These are phyloP conservation scores for Funneliformis geosporum DNA, from an alignment of 192 early-diverging fungal genomes.

Conservation along the genomic window DNA sequence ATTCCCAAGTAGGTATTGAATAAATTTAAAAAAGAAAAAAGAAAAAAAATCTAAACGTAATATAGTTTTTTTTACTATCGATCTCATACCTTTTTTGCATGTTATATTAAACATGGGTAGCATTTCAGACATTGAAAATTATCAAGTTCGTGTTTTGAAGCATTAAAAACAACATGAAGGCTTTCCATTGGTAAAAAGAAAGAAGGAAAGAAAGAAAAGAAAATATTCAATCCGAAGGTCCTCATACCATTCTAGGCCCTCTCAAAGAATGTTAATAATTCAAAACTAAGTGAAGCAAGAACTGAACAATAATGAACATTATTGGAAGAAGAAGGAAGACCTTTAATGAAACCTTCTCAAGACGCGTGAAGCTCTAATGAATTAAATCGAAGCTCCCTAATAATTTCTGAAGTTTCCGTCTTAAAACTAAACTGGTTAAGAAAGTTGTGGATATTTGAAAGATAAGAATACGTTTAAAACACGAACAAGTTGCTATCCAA, in stretches of 20 bases:
- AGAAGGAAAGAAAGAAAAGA: not conserved
- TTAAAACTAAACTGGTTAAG: not conserved
- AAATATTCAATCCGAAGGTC: not conserved
- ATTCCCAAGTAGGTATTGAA: constrained; percentile 22
- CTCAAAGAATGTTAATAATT: not conserved
- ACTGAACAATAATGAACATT: constrained; percentile 1
- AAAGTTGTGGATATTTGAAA: not conserved
- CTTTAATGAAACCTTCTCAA: constrained; percentile 3
- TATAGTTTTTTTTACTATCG: not conserved
- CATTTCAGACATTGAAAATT: constrained; percentile 23
- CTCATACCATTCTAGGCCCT: constrained; percentile 6
- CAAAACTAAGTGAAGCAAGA: not conserved
- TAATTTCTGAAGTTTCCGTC: not conserved
- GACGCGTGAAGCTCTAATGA: not conserved
- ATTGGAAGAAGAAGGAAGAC: not conserved
- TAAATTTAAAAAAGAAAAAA: not conserved
- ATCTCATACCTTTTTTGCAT: constrained; percentile 11
- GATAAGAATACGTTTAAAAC: not conserved
- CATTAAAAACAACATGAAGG: not conserved
- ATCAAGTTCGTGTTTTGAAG: constrained; percentile 14
- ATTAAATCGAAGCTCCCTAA: constrained; percentile 1
- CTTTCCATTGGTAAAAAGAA: constrained; percentile 5
- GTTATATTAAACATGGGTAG: constrained; percentile 19
- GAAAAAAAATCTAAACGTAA: constrained; percentile 2
- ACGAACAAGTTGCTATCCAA: not conserved